Evolutionary conservation across 2,329 filamentous ascomycete genomes (phyloP).

Genomic region (Annulohypoxylon truncatum): DNA sequence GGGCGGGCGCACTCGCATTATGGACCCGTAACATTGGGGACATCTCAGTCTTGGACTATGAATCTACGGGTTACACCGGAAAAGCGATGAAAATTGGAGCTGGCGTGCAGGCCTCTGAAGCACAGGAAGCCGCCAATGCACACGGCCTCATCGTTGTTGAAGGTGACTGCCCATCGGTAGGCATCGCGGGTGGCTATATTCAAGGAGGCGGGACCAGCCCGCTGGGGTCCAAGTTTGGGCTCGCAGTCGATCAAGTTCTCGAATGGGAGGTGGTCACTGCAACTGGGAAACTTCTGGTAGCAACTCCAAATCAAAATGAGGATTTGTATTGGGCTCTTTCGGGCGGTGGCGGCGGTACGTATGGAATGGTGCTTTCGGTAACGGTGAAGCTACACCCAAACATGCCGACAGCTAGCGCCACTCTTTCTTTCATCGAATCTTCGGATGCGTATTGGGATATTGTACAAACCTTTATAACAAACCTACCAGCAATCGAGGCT

Average conservation of each 20-base stretch:
- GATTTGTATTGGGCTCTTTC: constrained; percentile 74
- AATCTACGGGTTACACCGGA: constrained; percentile 56
- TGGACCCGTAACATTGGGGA: constrained; percentile 62
- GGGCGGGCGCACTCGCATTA: constrained; percentile 59
- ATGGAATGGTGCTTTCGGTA: constrained; percentile 66
- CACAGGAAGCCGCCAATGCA: constrained; percentile 52
- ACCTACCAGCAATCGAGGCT: constrained; percentile 1
- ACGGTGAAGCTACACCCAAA: constrained; percentile 64
- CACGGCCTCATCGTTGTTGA: constrained; percentile 57
- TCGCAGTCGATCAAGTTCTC: constrained; percentile 69
- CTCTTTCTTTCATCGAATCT: constrained; percentile 54
- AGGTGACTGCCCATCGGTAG: constrained; percentile 65
- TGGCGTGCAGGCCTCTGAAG: constrained; percentile 60
- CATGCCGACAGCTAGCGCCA: constrained; percentile 56
- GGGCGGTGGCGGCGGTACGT: constrained; percentile 70
- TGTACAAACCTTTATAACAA: neutral
- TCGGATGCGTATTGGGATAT: neutral
- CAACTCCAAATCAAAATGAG: constrained; percentile 58
- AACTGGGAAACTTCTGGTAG: constrained; percentile 60
- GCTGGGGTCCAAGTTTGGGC: constrained; percentile 64
- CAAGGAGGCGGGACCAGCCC: constrained; percentile 70
- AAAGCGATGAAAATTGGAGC: constrained; percentile 62
- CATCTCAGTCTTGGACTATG: constrained; percentile 47
- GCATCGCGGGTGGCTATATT: constrained; percentile 68
- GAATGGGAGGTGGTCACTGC: constrained; percentile 67